Conservation (phyloP, 345 rosid species). For the Gossypium bickii region DNA sequence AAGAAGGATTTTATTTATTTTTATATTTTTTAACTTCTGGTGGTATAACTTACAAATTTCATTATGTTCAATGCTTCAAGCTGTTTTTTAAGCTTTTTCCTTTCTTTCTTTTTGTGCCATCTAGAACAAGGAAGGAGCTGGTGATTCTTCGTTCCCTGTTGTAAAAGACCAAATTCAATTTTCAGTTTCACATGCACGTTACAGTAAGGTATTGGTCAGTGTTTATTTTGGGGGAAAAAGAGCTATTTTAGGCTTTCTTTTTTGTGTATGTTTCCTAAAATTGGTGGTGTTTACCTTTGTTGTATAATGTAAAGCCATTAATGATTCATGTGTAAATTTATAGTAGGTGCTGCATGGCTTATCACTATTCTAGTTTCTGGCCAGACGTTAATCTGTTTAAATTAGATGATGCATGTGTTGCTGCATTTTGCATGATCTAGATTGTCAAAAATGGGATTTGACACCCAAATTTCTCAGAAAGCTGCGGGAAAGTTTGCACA, state of each 20-base stretch:
- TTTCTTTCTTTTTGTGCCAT: constrained; percentile 12
- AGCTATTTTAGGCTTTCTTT: constrained; percentile 5
- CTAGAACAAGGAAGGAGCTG: constrained; percentile 88
- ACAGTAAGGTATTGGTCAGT: constrained; percentile 67
- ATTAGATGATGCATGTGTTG: background rate
- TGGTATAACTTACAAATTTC: constrained; percentile 1
- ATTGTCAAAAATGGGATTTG: constrained; percentile 6
- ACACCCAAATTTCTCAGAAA: background rate
- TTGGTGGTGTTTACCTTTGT: background rate
- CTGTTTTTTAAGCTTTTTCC: constrained; percentile 13
- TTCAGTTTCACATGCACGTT: constrained; percentile 83
- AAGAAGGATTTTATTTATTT: background rate
- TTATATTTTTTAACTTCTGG: constrained; percentile 7
- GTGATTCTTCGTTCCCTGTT: constrained; percentile 90
- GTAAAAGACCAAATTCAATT: constrained; percentile 85
- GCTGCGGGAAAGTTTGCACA: background rate
- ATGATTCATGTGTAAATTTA: background rate
- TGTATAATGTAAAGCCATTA: background rate
- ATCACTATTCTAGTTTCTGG: constrained; percentile 4
- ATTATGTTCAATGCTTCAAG: constrained; percentile 11
- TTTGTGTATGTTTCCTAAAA: constrained; percentile 1
- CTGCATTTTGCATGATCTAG: constrained; percentile 1
- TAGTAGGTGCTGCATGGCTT: background rate
- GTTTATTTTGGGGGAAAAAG: background rate
- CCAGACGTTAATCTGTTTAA: constrained; percentile 8